Evolutionary conservation across 2,329 filamentous ascomycete species (phyloP).

Genomic region (Falciphora oryzae): DNA sequence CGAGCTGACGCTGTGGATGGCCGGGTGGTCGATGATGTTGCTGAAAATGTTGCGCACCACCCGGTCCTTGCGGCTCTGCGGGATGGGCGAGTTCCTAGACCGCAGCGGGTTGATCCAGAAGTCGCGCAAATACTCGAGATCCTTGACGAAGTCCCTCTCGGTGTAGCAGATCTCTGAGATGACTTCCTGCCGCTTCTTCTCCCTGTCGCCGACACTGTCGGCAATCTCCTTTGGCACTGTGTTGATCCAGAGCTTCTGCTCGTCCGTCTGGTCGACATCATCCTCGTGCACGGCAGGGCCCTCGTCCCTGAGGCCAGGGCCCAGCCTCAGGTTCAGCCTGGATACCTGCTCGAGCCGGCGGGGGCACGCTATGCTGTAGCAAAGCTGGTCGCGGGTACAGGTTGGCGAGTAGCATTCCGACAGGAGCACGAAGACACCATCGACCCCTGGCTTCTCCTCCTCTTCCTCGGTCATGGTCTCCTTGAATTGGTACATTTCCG

Average conservation of each 20-base stretch:
- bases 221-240: constrained; percentile 93
- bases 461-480: constrained; percentile 90
- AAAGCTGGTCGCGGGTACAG: constrained; percentile 89
- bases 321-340: constrained; percentile 85
- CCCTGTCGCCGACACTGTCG: constrained; percentile 79
- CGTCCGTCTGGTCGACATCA: constrained; percentile 76
- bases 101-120: constrained; percentile 96
- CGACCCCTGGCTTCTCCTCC: constrained; percentile 65
- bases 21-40: constrained; percentile 79
- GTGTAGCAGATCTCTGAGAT: constrained; percentile 99
- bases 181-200: constrained; percentile 97
- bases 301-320: constrained; percentile 72
- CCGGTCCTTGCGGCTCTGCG: constrained; percentile 77
- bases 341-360: constrained; percentile 92
- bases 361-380: constrained; percentile 96
- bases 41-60: constrained; percentile 94
- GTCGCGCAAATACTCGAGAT: constrained; percentile 92
- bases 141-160: constrained; percentile 97
- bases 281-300: constrained; percentile 63
- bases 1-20: constrained; percentile 85
- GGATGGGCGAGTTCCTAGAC: constrained; percentile 78
- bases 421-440: constrained; percentile 92
- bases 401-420: constrained; percentile 98
- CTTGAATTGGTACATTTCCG: constrained; percentile 94
- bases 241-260: constrained; percentile 99